Evolutionary conservation across 768 basidiomycete species (phyloP), one percentile per base, ranked within the genome.

Genomic region (Russula foetens): DNA sequence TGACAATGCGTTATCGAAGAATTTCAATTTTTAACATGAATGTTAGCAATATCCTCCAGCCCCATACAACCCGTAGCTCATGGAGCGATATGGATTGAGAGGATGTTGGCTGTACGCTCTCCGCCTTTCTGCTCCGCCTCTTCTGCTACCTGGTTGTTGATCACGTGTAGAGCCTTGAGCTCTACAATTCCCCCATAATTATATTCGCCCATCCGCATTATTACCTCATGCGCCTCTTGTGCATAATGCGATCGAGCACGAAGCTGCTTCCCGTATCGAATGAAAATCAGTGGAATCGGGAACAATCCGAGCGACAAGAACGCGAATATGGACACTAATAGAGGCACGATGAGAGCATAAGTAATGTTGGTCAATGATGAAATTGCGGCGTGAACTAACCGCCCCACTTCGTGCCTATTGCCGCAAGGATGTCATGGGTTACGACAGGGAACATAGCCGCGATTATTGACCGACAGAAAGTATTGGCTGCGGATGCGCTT

Each of bases 381-480:
- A 19, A 31, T 7, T 35, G 8, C 12, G 12, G n/a, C 8, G 31
- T 24, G 47, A n/a, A 62, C 63, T 26, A 29, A 68, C 66, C 46
- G 55, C 67, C 67, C 67, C 67, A 68, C n/a, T 65, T 64, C 1
- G 67, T 67, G 17, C 67, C 67, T n/a, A 64, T 58, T 35, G 53
- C 44, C 14, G 60, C 47, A 55, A 68, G 23, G 52, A 67, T 48
- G 14, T 53, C 45, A 47, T 68, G 60, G 7, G 68, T 63, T 19
- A 62, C 43, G 31, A 69, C 48, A 6, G 68, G 68, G 28, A 69
- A 65, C n/a, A 63, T 43, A 41, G 63, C 58, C 9, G 59, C 67
- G 21, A 67, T 46, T 15, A 66, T 43, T 21, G 67, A 67, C 31
- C 67, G 68, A 7, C 51, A 45, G 54, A 67, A 62, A 7, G 59